These are phyloP conservation scores for Kodamaea laetipori DNA, from an alignment of 805 yeast genomes.

Conservation along the genomic window DNA sequence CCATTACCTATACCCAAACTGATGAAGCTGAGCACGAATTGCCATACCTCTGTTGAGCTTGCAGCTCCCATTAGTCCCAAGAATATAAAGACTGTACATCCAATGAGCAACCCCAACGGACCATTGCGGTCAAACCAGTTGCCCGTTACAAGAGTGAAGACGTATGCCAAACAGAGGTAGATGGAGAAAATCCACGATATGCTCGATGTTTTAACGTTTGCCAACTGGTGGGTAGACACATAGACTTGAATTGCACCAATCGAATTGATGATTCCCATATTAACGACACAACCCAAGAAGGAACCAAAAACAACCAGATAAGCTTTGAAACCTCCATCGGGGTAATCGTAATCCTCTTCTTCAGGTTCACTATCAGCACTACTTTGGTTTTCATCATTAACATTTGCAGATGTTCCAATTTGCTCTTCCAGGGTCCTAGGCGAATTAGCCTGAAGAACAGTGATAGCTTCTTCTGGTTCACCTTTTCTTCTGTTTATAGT, in stretches of 20 bases:
- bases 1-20: constrained; percentile 62
- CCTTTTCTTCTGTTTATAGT: constrained; percentile 1
- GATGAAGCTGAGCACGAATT: constrained; percentile 61
- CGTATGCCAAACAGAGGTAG: constrained; percentile 50
- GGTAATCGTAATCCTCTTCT: constrained; percentile 27
- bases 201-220: constrained; percentile 44
- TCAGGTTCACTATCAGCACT: not conserved
- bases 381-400: not conserved
- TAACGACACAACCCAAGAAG: constrained; percentile 55
- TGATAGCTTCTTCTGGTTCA: constrained; percentile 1
- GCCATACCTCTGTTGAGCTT: constrained; percentile 54
- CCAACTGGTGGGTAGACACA: constrained; percentile 56
- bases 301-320: constrained; percentile 59
- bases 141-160: constrained; percentile 55
- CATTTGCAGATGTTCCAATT: not conserved
- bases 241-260: constrained; percentile 66
- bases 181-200: constrained; percentile 69
- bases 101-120: constrained; percentile 42
- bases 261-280: constrained; percentile 58
- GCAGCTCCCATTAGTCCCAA: constrained; percentile 59
- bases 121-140: constrained; percentile 68
- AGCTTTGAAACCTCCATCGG: constrained; percentile 64
- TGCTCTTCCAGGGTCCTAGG: not conserved
- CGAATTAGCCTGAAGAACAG: not conserved
- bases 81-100: constrained; percentile 46